A percentile compares a stretch with the other conserved stretches of the same genome.
phyloP scores from a whole-genome alignment of 805 yeast genomes.

The Wickerhamiella brachini region DNA sequence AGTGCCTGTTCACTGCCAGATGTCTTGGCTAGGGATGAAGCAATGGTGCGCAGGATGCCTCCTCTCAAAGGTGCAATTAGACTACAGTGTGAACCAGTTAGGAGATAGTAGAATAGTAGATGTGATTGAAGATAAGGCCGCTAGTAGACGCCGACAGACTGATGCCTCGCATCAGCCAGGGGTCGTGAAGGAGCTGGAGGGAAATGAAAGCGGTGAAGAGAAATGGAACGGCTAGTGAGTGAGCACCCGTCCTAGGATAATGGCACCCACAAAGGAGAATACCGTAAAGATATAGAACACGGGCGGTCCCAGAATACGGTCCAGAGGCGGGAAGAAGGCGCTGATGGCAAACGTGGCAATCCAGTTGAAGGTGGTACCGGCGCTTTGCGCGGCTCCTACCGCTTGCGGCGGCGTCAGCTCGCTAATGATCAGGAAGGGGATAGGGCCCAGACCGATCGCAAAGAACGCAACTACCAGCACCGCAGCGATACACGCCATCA shows the following conservation, averaged over 20 bases:
- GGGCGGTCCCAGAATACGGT: constrained; percentile 54
- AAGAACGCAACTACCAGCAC: constrained; percentile 67
- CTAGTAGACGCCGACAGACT: too few species aligned
- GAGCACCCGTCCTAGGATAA: background rate
- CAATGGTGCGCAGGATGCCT: too few species aligned
- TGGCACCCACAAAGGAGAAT: constrained; percentile 36
- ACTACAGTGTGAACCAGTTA: too few species aligned
- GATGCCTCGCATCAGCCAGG: too few species aligned
- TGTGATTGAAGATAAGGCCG: too few species aligned
- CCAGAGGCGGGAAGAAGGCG: constrained; percentile 61
- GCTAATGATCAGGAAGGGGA: constrained; percentile 77
- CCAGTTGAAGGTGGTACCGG: constrained; percentile 89
- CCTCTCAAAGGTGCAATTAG: too few species aligned
- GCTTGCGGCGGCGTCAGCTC: constrained; percentile 79
- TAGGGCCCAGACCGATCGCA: constrained; percentile 90
- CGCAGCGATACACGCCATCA: constrained; percentile 47
- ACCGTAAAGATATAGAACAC: constrained; percentile 53
- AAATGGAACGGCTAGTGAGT: background rate
- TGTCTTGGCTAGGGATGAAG: too few species aligned
- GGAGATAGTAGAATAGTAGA: too few species aligned
- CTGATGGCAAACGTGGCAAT: constrained; percentile 68
- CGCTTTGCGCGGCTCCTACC: constrained; percentile 77
- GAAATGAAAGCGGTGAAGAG: too few species aligned
- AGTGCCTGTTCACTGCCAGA: too few species aligned
- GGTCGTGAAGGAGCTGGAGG: too few species aligned